Base-by-base conservation (phyloP, 495 filamentous ascomycete genomes). In the Hypomontagnella submonticulosa region DNA sequence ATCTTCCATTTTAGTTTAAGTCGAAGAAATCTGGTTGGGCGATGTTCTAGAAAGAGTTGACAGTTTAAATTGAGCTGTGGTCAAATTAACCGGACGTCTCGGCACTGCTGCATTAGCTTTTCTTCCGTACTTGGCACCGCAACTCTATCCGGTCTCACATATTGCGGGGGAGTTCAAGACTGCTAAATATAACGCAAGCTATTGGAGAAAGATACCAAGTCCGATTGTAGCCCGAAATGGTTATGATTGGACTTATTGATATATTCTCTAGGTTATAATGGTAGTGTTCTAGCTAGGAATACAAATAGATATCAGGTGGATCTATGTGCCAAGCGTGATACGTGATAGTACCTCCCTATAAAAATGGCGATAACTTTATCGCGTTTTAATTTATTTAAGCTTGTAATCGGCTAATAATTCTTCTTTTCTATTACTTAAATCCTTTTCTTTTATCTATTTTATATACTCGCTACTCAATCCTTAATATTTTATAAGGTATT, bases 21-120 rank as follows among this genome's bases (percentile, higher is more conserved):
- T 50, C 9, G 13, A 56, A 49, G 11, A 37, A n/a, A 34, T 27
- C 3, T 57, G 37, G 36, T 60, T 51, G 49, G 59, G 15, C 40
- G 43, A 48, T 41, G 19, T 63, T 60, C 54, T 60, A 57, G 60
- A 69, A 63, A 27, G 20, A 18, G 5, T 37, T 37, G 37, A 5
- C 19, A 20, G 8, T 38, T 9, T 34, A 46, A 48, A 56, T 51
- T 47, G 32, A 61, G 37, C 43, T 57, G 60, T 6, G 20, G 55
- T 44, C 55, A 52, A 56, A 69, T 69, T 69, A 69, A 27, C 66
- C 66, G 66, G 55, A 27, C 41, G 4, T 19, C 54, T 55, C 41
- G 55, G 55, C 49, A 56, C 27, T 41, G 54, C 44, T 52, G 55
- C 44, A 64, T 58, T 18, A 47, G 41, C 33, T 47, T 37, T 59